Base-by-base conservation (phyloP, 495 filamentous ascomycete species). In the Xylaria palmicola region DNA sequence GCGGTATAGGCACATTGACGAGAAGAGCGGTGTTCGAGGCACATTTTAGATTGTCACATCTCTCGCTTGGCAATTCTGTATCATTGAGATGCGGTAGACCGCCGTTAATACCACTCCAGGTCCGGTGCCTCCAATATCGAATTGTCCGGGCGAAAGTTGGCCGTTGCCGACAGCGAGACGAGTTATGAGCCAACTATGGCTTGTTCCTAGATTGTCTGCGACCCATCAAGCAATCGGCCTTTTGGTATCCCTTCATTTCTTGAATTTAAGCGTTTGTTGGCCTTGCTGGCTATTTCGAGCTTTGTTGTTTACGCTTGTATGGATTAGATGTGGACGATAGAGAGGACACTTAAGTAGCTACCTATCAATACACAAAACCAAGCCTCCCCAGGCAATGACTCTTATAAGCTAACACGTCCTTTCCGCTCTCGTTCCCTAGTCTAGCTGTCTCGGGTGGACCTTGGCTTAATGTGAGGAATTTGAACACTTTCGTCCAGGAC, bases 1-100 rank as follows among this genome's bases (percentile, higher is more conserved):
- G 73, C 78, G 89, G 47, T 92, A 87, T 76, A 78, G 82, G 53
- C 77, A 85, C 65, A 90, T 90, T 63, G 88, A 91, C 64, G 83
- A 89, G 79, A 91, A 91, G 81, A 81, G 70, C 62, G 83, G 85
- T 47, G 65, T 64, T 40, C 66, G 70, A 50, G 70, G 75, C 59
- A 77, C 76, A 20, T 75, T 71, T 62, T 72, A 72, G 56, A 22
- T 6, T 29, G 9, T 6, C 6, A 19, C 1, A 1, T 24, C 19
- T 36, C 30, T 7, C 0, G n/a, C 13, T 27, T 20, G 17, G 10
- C 6, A 1, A n/a, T 15, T 56, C 22, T 22, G 10, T 12, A 32
- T 39, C 17, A 6, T 9, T 9, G 1, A n/a, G n/a, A n/a, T n/a
- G n/a, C n/a, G n/a, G n/a, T n/a, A n/a, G n/a, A n/a, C n/a, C n/a